Evolutionary conservation across 2,329 filamentous ascomycete species (phyloP).

Genomic region (Colletotrichum cereale): DNA sequence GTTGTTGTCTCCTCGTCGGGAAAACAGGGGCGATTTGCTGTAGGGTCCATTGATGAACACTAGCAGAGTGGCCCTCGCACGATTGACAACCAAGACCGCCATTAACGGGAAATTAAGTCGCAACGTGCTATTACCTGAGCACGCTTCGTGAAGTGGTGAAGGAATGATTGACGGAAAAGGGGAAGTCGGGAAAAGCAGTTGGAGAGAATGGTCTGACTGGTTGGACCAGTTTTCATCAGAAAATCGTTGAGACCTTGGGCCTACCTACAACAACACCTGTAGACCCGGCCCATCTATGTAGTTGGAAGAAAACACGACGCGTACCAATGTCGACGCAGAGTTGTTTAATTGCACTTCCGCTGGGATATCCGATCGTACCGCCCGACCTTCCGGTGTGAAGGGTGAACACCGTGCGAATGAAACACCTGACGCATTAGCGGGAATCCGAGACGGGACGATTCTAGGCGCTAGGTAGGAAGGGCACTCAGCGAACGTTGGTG

Average conservation of each 20-base stretch:
- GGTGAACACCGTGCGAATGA: constrained; percentile 26
- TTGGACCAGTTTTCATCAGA: neutral
- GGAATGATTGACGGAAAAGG: constrained; percentile 36
- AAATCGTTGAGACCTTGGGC: neutral
- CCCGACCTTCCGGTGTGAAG: neutral
- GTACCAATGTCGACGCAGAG: no score
- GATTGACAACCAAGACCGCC: constrained; percentile 12
- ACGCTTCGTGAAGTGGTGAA: constrained; percentile 26
- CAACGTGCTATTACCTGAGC: constrained; percentile 4
- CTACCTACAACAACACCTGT: neutral
- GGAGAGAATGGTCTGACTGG: no score
- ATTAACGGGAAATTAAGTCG: constrained; percentile 33
- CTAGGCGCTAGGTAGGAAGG: neutral
- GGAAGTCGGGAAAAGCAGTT: constrained; percentile 30
- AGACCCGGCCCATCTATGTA: neutral
- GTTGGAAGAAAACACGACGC: neutral
- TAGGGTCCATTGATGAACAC: constrained; percentile 21
- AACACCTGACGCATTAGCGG: constrained; percentile 12
- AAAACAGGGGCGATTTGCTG: constrained; percentile 17
- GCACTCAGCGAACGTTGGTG: constrained; percentile 2
- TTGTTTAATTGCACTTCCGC: neutral
- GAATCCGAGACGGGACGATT: constrained; percentile 12
- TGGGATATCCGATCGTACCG: neutral
- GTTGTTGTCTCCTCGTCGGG: neutral
- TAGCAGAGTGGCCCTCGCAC: constrained; percentile 24